Percentiles rank a stretch among this genome's conserved stretches.
phyloP scores from a whole-genome alignment of 2,329 filamentous ascomycete genomes.

The Sordariomycetes sp. region DNA sequence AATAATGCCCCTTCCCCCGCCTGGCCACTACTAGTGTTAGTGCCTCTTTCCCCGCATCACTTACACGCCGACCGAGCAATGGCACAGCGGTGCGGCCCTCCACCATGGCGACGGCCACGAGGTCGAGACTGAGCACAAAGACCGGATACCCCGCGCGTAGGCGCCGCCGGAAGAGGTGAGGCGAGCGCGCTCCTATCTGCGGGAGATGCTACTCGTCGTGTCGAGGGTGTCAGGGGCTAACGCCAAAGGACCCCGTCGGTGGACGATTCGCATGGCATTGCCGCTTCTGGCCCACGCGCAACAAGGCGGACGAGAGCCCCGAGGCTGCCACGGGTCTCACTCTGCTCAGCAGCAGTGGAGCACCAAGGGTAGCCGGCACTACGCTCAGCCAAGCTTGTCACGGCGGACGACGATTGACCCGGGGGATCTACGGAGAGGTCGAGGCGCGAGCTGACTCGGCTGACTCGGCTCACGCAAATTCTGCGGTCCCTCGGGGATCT shows the following conservation, averaged over 20 bases:
- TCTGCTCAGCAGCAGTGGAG: not conserved
- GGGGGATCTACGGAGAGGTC: not conserved
- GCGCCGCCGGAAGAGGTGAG: constrained; percentile 6
- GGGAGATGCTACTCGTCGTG: constrained; percentile 1
- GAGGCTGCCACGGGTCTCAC: not conserved
- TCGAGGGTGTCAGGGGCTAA: constrained; percentile 4
- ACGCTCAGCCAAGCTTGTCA: constrained; percentile 3
- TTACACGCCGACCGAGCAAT: not conserved
- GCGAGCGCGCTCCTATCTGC: constrained; percentile 4
- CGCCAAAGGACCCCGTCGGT: constrained; percentile 5
- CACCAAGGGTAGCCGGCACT: not conserved
- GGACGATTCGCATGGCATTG: constrained; percentile 4
- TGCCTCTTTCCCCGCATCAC: not conserved
- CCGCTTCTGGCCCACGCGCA: constrained; percentile 1
- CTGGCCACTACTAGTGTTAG: not conserved
- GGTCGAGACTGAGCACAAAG: constrained; percentile 1
- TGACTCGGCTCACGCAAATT: not conserved
- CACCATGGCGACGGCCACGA: not conserved
- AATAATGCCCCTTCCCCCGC: not conserved
- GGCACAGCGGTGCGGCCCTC: not conserved
- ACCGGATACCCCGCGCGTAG: constrained; percentile 8
- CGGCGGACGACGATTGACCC: not conserved
- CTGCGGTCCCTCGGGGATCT: not conserved
- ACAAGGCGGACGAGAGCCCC: not conserved
- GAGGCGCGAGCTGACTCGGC: not conserved